phyloP scores from a whole-genome alignment of 768 basidiomycete genomes.

The Tulasnella sp. region DNA sequence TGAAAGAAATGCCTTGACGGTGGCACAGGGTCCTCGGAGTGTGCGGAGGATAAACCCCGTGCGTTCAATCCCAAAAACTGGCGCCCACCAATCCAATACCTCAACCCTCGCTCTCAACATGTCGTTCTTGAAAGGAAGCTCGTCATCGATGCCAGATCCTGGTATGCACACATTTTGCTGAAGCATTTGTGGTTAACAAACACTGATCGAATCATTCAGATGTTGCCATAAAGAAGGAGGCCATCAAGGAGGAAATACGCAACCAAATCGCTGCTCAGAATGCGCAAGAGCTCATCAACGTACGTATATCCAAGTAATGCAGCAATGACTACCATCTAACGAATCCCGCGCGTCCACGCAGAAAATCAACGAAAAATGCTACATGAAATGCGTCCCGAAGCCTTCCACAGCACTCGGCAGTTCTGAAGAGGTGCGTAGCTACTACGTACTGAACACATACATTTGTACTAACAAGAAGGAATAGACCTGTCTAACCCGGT shows the following conservation, averaged over 20 bases:
- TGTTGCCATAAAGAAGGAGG: conserved; percentile 34
- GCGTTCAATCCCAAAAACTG: too few species aligned
- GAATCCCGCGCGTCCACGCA: conserved; percentile 30
- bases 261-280: conserved; percentile 62
- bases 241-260: conserved; percentile 52
- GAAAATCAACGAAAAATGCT: conserved; percentile 72
- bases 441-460: not conserved
- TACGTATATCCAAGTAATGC: conserved; percentile 34
- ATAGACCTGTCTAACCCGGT: conserved; percentile 64
- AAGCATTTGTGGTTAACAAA: too few species aligned
- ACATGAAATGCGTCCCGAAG: conserved; percentile 49
- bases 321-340: too few species aligned
- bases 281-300: conserved; percentile 74
- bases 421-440: conserved; percentile 55
- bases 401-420: conserved; percentile 57
- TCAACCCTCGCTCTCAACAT: too few species aligned
- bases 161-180: too few species aligned
- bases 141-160: too few species aligned
- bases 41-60: too few species aligned
- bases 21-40: too few species aligned
- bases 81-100: too few species aligned
- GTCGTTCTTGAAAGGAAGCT: too few species aligned
- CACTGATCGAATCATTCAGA: conserved; percentile 7
- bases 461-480: not conserved
- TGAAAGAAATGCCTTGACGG: too few species aligned